Evolutionary conservation across 2,329 filamentous ascomycete species (phyloP).

Genomic region (Neopestalotiopsis clavispora): DNA sequence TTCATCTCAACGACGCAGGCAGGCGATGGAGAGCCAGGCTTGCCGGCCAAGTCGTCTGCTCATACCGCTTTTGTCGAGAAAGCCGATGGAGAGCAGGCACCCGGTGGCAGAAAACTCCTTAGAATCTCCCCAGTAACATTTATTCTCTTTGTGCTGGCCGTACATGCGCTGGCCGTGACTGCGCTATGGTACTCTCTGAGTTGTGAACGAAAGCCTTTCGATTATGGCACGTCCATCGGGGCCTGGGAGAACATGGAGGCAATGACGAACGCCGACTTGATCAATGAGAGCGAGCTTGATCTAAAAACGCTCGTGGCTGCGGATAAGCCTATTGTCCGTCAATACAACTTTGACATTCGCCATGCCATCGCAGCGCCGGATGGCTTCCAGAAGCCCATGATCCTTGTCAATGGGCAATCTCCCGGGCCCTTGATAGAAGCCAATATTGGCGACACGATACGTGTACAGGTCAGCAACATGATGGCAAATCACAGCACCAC

Average conservation of each 20-base stretch:
- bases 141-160: neutral
- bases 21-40: neutral
- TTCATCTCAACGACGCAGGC: neutral
- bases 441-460: slow-evolving; percentile 46
- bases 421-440: slow-evolving; percentile 51
- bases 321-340: slow-evolving; percentile 25
- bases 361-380: slow-evolving; percentile 38
- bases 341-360: slow-evolving; percentile 39
- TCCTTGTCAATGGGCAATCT: slow-evolving; percentile 45
- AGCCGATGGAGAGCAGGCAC: neutral
- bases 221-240: slow-evolving; percentile 28
- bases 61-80: neutral
- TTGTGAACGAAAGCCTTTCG: slow-evolving; percentile 11
- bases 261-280: slow-evolving; percentile 28
- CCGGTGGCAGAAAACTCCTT: neutral
- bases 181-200: neutral
- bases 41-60: slow-evolving; percentile 21
- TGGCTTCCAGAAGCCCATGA: slow-evolving; percentile 42
- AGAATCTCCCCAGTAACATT: neutral
- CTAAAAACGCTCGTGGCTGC: slow-evolving; percentile 32
- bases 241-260: slow-evolving; percentile 28
- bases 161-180: neutral
- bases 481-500: slow-evolving; percentile 49
- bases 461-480: slow-evolving; percentile 45
- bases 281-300: slow-evolving; percentile 34